Evolutionary conservation across 1,139 yeast species (phyloP).

Genomic region (Barnettozyma hawaiiensis): DNA sequence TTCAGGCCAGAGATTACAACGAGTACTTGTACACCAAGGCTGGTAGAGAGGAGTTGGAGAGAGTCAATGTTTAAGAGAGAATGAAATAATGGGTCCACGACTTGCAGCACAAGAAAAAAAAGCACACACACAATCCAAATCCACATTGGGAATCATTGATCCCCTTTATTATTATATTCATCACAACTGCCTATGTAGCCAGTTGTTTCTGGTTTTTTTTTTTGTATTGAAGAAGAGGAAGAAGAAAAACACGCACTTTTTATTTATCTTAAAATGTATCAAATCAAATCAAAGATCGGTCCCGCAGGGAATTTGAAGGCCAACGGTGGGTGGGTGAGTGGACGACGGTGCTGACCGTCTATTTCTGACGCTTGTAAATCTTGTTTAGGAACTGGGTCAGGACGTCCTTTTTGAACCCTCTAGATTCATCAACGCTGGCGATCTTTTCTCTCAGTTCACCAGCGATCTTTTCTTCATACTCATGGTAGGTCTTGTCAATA

Average conservation of each 20-base stretch:
- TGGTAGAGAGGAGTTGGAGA: conserved; percentile 90
- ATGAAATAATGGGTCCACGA: too few species aligned
- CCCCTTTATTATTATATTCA: not conserved
- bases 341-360: too few species aligned
- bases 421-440: conserved; percentile 70
- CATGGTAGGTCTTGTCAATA: conserved; percentile 63
- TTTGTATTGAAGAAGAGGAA: too few species aligned
- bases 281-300: too few species aligned
- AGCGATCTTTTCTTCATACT: conserved; percentile 79
- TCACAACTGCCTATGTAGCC: too few species aligned
- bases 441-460: conserved; percentile 59
- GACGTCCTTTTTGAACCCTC: conserved; percentile 87
- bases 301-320: too few species aligned
- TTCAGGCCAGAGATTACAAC: conserved; percentile 83
- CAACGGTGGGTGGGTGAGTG: too few species aligned
- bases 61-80: conserved; percentile 69
- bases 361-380: conserved; percentile 91
- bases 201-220: too few species aligned
- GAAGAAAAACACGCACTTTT: too few species aligned
- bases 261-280: too few species aligned
- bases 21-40: conserved; percentile 95
- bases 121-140: too few species aligned
- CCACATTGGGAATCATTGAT: not conserved
- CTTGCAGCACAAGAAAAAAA: not conserved
- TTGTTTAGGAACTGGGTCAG: conserved; percentile 79